Conservation (phyloP, 1,139 yeast genomes). For the Arxiozyma bovina region DNA sequence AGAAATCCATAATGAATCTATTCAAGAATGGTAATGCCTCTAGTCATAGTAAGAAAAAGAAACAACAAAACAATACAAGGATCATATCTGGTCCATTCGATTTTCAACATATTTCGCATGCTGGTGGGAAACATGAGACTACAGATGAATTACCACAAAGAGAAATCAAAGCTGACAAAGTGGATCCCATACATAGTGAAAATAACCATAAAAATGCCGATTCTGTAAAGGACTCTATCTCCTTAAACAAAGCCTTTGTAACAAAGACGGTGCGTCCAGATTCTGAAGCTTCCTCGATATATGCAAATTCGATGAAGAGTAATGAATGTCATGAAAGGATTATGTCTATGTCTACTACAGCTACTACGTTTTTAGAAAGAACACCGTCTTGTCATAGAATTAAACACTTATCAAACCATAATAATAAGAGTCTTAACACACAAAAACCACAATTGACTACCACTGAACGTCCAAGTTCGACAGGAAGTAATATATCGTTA, state of each 20-base stretch:
- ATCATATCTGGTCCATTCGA: conserved; percentile 25
- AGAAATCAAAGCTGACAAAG: background rate
- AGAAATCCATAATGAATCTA: conserved; percentile 19
- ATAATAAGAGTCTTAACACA: conserved; percentile 10
- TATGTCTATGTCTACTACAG: conserved; percentile 27
- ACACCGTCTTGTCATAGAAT: conserved; percentile 10
- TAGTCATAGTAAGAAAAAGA: conserved; percentile 5
- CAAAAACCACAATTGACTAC: background rate
- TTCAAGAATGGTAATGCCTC: conserved; percentile 18
- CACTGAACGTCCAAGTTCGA: background rate
- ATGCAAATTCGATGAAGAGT: conserved; percentile 13
- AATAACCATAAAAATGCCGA: background rate
- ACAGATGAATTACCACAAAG: conserved; percentile 1
- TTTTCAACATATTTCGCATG: conserved; percentile 30
- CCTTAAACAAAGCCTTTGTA: conserved; percentile 22
- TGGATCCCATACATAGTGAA: background rate
- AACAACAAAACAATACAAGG: conserved; percentile 1
- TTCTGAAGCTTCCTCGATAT: conserved; percentile 19
- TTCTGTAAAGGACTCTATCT: background rate
- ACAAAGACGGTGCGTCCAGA: conserved; percentile 19
- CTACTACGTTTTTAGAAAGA: conserved; percentile 25
- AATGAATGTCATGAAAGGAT: conserved; percentile 17
- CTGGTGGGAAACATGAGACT: conserved; percentile 16
- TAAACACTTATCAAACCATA: conserved; percentile 12
- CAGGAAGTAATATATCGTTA: conserved; percentile 11